Percentiles rank a stretch among this genome's conserved stretches.
These are phyloP conservation scores for Epithele typhae DNA, from an alignment of 768 basidiomycete species.

Conservation along the genomic window DNA sequence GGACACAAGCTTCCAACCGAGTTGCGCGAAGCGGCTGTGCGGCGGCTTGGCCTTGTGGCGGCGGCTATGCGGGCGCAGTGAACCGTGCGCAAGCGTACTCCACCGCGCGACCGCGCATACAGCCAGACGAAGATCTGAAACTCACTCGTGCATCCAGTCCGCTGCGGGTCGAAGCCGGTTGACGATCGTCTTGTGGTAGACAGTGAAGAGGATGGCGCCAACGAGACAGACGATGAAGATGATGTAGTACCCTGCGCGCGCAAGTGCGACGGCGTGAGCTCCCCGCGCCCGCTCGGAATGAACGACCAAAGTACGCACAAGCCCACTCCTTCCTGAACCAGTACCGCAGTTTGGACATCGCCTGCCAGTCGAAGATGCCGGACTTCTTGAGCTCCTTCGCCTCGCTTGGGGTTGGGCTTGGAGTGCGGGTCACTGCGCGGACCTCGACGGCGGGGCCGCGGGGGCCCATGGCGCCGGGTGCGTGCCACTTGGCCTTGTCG, in stretches of 20 bases:
- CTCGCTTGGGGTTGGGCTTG: slow-evolving; percentile 34
- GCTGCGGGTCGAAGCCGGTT: slow-evolving; percentile 63
- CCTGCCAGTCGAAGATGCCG: slow-evolving; percentile 27
- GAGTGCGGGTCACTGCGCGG: slow-evolving; percentile 25
- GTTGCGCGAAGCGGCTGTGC: no score
- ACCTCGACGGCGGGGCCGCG: slow-evolving; percentile 10
- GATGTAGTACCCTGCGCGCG: slow-evolving; percentile 31
- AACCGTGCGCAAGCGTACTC: no score
- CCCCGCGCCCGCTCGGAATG: neutral
- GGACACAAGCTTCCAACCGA: no score
- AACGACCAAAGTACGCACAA: slow-evolving; percentile 22
- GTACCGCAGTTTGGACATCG: slow-evolving; percentile 24
- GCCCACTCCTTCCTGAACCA: slow-evolving; percentile 32
- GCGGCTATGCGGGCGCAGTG: no score
- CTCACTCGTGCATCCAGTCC: slow-evolving; percentile 58
- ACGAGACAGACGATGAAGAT: slow-evolving; percentile 25
- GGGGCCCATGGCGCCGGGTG: slow-evolving; percentile 2
- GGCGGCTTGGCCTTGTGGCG: no score
- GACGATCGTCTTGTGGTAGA: slow-evolving; percentile 58
- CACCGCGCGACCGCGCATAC: no score
- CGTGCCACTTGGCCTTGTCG: slow-evolving; percentile 1
- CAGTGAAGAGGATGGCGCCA: slow-evolving; percentile 35
- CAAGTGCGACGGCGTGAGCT: neutral
- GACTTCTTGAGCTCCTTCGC: slow-evolving; percentile 24
- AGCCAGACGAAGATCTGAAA: no score